Conservation (phyloP, 352 stramenopile genomes). For the Pythium brachiatum region DNA sequence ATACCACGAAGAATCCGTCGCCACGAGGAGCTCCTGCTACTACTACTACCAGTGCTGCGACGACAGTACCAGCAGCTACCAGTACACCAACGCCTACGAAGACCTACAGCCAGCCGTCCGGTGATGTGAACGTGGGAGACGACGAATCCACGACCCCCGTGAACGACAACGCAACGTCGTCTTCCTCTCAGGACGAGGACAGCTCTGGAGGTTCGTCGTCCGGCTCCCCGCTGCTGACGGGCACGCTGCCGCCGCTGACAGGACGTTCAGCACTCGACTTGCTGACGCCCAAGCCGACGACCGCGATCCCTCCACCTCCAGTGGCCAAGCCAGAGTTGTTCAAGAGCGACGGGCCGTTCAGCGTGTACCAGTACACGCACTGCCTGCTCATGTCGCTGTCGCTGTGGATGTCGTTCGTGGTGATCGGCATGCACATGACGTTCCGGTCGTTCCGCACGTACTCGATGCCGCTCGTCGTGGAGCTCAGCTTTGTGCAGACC, state of each 20-base stretch:
- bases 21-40: too few relatives aligned
- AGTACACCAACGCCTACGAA: neutral
- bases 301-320: neutral
- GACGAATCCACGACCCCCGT: neutral
- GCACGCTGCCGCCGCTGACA: conserved; percentile 18
- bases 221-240: neutral
- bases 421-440: conserved; percentile 71
- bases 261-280: conserved; percentile 23
- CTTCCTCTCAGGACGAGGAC: neutral
- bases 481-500: conserved; percentile 64
- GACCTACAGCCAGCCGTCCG: neutral
- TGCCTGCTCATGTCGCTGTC: conserved; percentile 74
- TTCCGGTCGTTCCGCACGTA: conserved; percentile 77
- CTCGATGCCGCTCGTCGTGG: conserved; percentile 63
- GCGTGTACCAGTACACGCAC: conserved; percentile 59
- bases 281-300: conserved; percentile 12
- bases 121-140: neutral
- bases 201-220: conserved; percentile 1
- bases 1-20: neutral
- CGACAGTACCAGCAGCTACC: neutral
- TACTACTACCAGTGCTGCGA: too few relatives aligned
- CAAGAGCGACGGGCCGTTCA: neutral
- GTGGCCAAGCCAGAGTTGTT: neutral
- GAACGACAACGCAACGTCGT: neutral
- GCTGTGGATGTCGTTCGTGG: conserved; percentile 72